phyloP scores from a whole-genome alignment of 2,329 filamentous ascomycete genomes.

The Neoscytalidium dimidiatum region DNA sequence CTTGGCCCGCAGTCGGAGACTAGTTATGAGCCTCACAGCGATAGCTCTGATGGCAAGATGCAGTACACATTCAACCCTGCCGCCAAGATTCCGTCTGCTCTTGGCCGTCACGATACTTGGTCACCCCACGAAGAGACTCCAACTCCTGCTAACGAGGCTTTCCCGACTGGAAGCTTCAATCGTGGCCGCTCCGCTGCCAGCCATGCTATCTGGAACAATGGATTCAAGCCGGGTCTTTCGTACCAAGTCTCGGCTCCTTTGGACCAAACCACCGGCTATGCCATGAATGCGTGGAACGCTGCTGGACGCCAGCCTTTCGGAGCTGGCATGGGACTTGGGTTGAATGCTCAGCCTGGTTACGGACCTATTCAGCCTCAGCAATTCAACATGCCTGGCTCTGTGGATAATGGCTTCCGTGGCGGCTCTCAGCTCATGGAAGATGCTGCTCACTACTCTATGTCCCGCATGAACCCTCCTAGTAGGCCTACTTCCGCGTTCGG shows the following conservation, averaged over 20 bases:
- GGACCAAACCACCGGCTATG: background rate
- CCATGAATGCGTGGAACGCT: background rate
- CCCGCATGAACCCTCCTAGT: constrained; percentile 36
- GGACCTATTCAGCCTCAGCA: constrained; percentile 7
- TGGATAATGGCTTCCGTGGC: constrained; percentile 28
- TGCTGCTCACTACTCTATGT: constrained; percentile 37
- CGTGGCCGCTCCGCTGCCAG: constrained; percentile 38
- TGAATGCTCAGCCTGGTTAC: background rate
- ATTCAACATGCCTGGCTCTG: background rate
- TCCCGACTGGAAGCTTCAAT: constrained; percentile 55
- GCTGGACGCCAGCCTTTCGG: constrained; percentile 12
- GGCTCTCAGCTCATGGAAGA: constrained; percentile 38
- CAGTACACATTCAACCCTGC: constrained; percentile 55
- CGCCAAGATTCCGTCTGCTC: constrained; percentile 38
- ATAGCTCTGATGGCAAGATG: constrained; percentile 51
- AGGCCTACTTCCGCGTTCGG: constrained; percentile 39
- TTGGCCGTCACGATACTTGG: constrained; percentile 55
- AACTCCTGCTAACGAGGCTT: constrained; percentile 59
- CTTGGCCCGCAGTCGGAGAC: constrained; percentile 54
- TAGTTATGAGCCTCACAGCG: constrained; percentile 49
- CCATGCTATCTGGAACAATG: constrained; percentile 57
- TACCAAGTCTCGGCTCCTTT: background rate
- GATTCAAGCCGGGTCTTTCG: constrained; percentile 15
- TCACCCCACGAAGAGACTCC: constrained; percentile 55
- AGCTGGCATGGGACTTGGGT: background rate